Conservation (phyloP, 768 basidiomycete species). For the Chiua virens region DNA sequence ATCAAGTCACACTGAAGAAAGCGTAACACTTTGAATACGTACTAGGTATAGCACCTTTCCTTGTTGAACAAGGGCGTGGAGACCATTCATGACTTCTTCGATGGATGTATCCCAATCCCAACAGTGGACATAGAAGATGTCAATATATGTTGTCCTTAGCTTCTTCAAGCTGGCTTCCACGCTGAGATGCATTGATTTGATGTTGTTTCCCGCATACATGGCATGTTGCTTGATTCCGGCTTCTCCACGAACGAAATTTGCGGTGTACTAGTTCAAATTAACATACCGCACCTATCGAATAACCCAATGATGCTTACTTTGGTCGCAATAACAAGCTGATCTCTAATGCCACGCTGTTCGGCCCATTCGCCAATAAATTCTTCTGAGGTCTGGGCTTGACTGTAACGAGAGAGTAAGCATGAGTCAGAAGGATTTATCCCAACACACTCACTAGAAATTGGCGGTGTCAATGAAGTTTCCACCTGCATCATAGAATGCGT, state of each 20-base stretch:
- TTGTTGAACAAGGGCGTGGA: constrained; percentile 28
- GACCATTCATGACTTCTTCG: constrained; percentile 37
- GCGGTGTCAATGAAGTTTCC: constrained; percentile 24
- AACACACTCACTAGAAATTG: constrained; percentile 38
- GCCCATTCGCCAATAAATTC: constrained; percentile 47
- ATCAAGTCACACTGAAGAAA: not conserved
- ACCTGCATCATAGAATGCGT: no score
- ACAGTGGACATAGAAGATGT: constrained; percentile 22
- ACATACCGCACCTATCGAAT: not conserved
- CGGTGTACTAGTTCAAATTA: constrained; percentile 9
- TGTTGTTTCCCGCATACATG: constrained; percentile 47
- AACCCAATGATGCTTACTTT: constrained; percentile 19
- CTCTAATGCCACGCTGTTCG: constrained; percentile 36
- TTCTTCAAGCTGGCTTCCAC: constrained; percentile 26
- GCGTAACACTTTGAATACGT: no score
- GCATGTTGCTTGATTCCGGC: constrained; percentile 28
- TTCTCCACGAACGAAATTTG: constrained; percentile 13
- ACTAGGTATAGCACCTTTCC: constrained; percentile 23
- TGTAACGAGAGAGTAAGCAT: constrained; percentile 1
- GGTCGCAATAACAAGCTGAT: constrained; percentile 45
- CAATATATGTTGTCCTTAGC: constrained; percentile 17
- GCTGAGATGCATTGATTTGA: constrained; percentile 42
- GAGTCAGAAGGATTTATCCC: not conserved
- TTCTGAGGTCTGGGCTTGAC: constrained; percentile 40
- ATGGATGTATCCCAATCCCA: constrained; percentile 36